Evolutionary conservation across 768 basidiomycete species (phyloP).

Genomic region (Xerocomellus amylosporus): DNA sequence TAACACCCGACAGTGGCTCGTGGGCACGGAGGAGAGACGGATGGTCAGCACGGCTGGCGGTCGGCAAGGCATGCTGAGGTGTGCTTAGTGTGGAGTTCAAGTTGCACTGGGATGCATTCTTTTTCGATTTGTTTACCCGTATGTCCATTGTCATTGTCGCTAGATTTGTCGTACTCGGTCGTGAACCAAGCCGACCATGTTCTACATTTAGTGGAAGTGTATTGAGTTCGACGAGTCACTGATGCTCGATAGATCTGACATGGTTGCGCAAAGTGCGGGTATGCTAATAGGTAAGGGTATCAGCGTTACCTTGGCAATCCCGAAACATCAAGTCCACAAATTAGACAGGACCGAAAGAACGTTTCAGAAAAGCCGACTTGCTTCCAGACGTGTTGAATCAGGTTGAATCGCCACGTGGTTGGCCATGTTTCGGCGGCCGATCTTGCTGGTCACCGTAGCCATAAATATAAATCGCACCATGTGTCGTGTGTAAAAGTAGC

Average conservation of each 20-base stretch:
- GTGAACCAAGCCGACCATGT: background rate
- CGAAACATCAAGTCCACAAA: background rate
- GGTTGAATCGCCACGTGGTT: too few species aligned
- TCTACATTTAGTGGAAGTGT: background rate
- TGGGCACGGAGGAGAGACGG: constrained; percentile 2
- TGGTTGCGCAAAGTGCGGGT: too few species aligned
- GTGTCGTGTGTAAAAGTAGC: background rate
- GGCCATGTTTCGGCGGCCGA: background rate
- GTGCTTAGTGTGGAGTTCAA: background rate
- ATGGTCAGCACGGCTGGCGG: background rate
- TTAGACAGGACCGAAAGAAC: background rate
- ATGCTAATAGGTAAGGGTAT: too few species aligned
- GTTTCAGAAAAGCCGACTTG: background rate
- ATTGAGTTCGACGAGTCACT: background rate
- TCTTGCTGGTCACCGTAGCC: background rate
- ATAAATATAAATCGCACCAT: background rate
- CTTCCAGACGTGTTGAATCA: too few species aligned
- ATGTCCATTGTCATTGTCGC: background rate
- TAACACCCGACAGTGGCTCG: constrained; percentile 1
- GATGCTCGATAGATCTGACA: too few species aligned
- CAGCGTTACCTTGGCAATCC: background rate
- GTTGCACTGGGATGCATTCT: background rate
- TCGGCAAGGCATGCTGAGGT: constrained; percentile 5
- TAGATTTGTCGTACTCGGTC: background rate
- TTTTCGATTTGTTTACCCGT: constrained; percentile 18